Conservation (phyloP, 2,329 filamentous ascomycete species). For the Trichoderma koningii region DNA sequence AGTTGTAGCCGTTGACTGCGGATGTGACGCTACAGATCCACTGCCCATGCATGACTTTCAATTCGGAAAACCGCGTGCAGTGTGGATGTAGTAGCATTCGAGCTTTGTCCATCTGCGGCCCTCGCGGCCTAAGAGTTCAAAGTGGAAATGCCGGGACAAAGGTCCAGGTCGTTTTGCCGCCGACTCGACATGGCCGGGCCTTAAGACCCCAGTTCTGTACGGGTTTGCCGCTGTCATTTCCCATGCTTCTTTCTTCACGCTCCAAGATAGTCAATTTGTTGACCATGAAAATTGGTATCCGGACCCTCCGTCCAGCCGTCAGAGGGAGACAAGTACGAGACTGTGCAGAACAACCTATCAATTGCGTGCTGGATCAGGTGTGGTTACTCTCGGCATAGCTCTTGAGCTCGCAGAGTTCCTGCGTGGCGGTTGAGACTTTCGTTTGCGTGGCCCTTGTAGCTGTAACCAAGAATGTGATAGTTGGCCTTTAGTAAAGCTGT, state of each 20-base stretch:
- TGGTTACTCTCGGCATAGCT: constrained; percentile 17
- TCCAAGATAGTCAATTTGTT: neutral
- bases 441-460: too few species aligned
- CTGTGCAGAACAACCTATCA: neutral
- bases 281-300: neutral
- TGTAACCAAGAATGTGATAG: neutral
- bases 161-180: neutral
- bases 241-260: neutral
- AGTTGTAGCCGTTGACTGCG: constrained; percentile 6
- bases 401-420: neutral
- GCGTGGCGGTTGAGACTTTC: too few species aligned
- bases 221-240: neutral
- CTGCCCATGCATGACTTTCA: constrained; percentile 16
- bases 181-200: constrained; percentile 5
- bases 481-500: neutral
- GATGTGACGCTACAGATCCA: constrained; percentile 14
- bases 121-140: neutral
- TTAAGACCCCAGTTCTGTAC: neutral
- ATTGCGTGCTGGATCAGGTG: neutral
- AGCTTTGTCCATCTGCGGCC: neutral
- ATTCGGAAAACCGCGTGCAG: constrained; percentile 9
- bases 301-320: neutral
- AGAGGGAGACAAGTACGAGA: neutral
- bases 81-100: neutral
- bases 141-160: neutral